A percentile compares a stretch with the other conserved stretches of the same genome.
These are phyloP conservation scores for Trichoderma sp. DNA, from an alignment of 2,329 filamentous ascomycete genomes.

Conservation along the genomic window DNA sequence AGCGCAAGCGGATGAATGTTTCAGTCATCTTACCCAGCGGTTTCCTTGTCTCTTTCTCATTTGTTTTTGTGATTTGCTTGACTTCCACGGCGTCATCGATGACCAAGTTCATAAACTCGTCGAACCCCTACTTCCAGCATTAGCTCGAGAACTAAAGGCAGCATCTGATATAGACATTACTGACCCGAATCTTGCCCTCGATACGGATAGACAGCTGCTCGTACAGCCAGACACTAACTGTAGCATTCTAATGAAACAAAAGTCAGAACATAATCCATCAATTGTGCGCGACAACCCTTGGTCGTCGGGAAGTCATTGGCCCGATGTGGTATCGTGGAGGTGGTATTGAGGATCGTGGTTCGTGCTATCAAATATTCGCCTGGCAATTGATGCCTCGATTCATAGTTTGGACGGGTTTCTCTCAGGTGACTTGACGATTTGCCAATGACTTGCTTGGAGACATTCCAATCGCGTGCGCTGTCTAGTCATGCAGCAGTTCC, in stretches of 20 bases:
- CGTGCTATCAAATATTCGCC: not conserved
- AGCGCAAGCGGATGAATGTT: not conserved
- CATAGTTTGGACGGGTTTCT: not conserved
- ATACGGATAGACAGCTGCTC: conserved; percentile 94
- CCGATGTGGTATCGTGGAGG: not conserved
- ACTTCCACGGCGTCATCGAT: conserved; percentile 95
- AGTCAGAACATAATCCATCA: not conserved
- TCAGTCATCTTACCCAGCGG: conserved; percentile 63
- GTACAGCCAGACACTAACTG: conserved; percentile 93
- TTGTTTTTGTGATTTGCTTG: conserved; percentile 77
- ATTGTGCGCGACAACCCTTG: not conserved
- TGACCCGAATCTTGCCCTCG: conserved; percentile 91
- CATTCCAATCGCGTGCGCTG: not conserved
- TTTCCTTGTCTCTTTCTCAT: conserved; percentile 73
- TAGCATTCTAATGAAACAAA: conserved; percentile 62
- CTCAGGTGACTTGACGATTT: not conserved
- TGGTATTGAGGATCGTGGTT: no score
- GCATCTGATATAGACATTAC: conserved; percentile 34
- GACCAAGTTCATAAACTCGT: conserved; percentile 99
- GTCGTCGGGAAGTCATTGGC: not conserved
- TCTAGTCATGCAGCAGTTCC: not conserved
- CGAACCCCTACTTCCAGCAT: conserved; percentile 71
- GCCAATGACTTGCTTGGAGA: not conserved
- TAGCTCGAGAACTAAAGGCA: no score
- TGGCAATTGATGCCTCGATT: not conserved